These are phyloP conservation scores for Botryotinia convoluta DNA, from an alignment of 2,329 filamentous ascomycete genomes.

Conservation along the genomic window DNA sequence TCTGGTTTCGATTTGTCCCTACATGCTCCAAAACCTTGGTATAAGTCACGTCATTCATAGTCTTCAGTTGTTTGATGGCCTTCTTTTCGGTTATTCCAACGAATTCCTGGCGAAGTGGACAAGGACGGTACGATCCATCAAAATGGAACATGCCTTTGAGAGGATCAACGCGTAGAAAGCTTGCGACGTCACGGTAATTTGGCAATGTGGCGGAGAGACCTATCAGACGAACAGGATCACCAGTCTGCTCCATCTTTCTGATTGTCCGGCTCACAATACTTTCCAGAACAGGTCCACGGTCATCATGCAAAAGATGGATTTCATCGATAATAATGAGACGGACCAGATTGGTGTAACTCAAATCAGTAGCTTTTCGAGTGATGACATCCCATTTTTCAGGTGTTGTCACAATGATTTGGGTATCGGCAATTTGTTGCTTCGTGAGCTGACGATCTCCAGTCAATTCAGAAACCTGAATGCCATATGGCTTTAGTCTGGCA, in stretches of 20 bases:
- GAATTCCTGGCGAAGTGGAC: conserved; percentile 93
- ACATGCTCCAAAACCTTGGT: conserved; percentile 97
- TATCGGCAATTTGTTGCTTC: conserved; percentile 97
- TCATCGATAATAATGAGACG: conserved; percentile 95
- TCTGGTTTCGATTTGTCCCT: conserved; percentile 88
- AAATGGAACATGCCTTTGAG: conserved; percentile 92
- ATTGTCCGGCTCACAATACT: conserved; percentile 96
- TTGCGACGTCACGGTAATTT: conserved; percentile 94
- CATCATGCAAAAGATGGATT: conserved; percentile 95
- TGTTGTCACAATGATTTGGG: conserved; percentile 96
- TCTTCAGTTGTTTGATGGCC: conserved; percentile 97
- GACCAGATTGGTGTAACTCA: conserved; percentile 96
- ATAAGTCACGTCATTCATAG: conserved; percentile 99
- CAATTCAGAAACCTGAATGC: conserved; percentile 89
- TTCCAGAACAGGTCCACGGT: conserved; percentile 92
- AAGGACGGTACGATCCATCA: conserved; percentile 89
- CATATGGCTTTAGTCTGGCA: conserved; percentile 83
- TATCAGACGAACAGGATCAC: conserved; percentile 86
- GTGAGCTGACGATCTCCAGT: conserved; percentile 97
- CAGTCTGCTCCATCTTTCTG: conserved; percentile 87
- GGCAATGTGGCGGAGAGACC: conserved; percentile 93
- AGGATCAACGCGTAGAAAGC: conserved; percentile 86
- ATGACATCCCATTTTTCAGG: conserved; percentile 99
- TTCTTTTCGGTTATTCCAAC: conserved; percentile 97
- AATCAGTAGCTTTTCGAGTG: conserved; percentile 93